phyloP scores from a whole-genome alignment of 2,329 filamentous ascomycete genomes.

The Aspergillus quadricinctus region DNA sequence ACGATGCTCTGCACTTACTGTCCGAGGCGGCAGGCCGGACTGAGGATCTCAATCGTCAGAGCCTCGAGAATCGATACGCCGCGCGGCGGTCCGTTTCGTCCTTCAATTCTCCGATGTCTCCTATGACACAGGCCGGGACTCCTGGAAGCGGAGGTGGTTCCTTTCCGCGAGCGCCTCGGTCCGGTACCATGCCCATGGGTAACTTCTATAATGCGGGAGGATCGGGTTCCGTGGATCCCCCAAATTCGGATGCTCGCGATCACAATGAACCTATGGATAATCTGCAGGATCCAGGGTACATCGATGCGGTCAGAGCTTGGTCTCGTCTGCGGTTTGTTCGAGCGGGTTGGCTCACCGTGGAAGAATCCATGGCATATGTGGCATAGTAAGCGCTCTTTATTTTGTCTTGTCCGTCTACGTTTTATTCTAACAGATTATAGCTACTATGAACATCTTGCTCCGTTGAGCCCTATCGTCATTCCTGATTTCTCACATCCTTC shows the following conservation, averaged over 20 bases:
- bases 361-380: constrained; percentile 89
- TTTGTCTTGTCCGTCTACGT: constrained; percentile 5
- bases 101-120: constrained; percentile 36
- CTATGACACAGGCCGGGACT: constrained; percentile 31
- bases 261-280: constrained; percentile 25
- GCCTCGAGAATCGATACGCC: constrained; percentile 44
- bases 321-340: constrained; percentile 89
- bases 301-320: constrained; percentile 81
- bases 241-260: constrained; percentile 23
- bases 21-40: constrained; percentile 70
- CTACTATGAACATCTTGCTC: constrained; percentile 88
- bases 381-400: constrained; percentile 64
- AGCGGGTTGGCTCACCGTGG: constrained; percentile 91
- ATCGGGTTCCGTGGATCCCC: constrained; percentile 22
- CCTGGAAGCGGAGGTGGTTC: constrained; percentile 33
- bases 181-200: constrained; percentile 45
- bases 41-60: constrained; percentile 47
- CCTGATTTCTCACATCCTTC: constrained; percentile 82
- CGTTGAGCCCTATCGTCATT: constrained; percentile 87
- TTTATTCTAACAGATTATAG: constrained; percentile 37
- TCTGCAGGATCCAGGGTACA: constrained; percentile 35
- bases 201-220: constrained; percentile 45
- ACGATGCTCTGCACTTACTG: constrained; percentile 85
- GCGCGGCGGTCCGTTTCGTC: constrained; percentile 37
- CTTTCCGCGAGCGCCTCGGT: constrained; percentile 35